Conservation (phyloP, 2,329 filamentous ascomycete species). For the Monilinia aucupariae region DNA sequence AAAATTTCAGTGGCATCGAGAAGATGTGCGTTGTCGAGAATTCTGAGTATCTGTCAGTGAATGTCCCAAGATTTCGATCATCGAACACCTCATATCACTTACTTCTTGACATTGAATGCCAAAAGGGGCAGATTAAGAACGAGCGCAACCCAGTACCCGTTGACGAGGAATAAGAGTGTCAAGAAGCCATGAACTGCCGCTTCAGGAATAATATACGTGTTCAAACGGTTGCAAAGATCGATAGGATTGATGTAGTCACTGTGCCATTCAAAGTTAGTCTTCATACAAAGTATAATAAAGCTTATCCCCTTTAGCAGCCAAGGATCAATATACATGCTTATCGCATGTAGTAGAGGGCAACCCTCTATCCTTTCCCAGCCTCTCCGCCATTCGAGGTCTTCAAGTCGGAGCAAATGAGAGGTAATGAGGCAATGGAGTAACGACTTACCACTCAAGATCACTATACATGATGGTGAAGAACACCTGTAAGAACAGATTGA, state of each 20-base stretch:
- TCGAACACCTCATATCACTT: slow-evolving; percentile 39
- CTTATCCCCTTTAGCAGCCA: not conserved
- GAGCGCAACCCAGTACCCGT: slow-evolving; percentile 95
- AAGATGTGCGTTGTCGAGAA: slow-evolving; percentile 93
- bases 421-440: too few relatives aligned
- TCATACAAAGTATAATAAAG: not conserved
- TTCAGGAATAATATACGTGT: slow-evolving; percentile 99
- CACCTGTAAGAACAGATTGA: slow-evolving; percentile 99
- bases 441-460: slow-evolving; percentile 90
- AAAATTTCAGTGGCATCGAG: slow-evolving; percentile 98
- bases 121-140: slow-evolving; percentile 88
- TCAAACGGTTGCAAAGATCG: slow-evolving; percentile 99
- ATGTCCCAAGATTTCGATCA: not conserved
- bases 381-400: not conserved
- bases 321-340: not conserved
- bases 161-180: slow-evolving; percentile 93
- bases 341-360: not conserved
- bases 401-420: not conserved
- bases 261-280: slow-evolving; percentile 21
- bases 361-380: too few relatives aligned
- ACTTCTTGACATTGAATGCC: slow-evolving; percentile 98
- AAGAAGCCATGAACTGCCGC: slow-evolving; percentile 94
- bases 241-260: slow-evolving; percentile 99
- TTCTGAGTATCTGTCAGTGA: slow-evolving; percentile 53
- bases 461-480: slow-evolving; percentile 99